Evolutionary conservation across 129 eudicot genomes (phyloP).

Genomic region (Rutidosis leptorrhynchoides): DNA sequence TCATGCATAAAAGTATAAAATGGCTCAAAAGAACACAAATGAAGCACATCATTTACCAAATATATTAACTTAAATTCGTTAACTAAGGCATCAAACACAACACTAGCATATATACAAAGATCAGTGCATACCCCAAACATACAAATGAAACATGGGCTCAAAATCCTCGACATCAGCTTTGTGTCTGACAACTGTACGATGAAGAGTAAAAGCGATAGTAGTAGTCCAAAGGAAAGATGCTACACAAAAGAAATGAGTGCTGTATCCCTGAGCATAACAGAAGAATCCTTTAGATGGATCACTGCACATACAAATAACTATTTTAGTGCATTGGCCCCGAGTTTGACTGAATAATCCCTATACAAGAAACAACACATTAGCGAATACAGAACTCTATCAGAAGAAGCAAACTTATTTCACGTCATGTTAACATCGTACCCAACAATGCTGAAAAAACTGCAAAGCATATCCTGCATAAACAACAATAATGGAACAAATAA

Average conservation of each 20-base stretch:
- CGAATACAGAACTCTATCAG: constrained; percentile 17
- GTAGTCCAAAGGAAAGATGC: constrained; percentile 97
- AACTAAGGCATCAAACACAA: constrained; percentile 8
- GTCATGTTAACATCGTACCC: constrained; percentile 52
- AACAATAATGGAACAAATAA: constrained; percentile 10
- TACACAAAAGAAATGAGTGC: constrained; percentile 92
- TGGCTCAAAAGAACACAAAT: constrained; percentile 16
- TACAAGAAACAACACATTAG: constrained; percentile 21
- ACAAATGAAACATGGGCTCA: constrained; percentile 95
- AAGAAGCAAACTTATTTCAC: constrained; percentile 31
- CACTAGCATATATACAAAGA: background rate
- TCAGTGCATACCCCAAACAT: constrained; percentile 89
- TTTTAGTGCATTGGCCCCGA: constrained; percentile 42
- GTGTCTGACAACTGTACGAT: constrained; percentile 95
- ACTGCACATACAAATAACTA: constrained; percentile 45
- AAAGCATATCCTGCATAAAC: constrained; percentile 87
- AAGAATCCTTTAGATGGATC: constrained; percentile 98
- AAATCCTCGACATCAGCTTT: constrained; percentile 96
- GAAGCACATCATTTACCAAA: constrained; percentile 10
- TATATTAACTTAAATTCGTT: background rate
- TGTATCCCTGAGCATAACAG: constrained; percentile 96
- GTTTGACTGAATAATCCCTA: constrained; percentile 52
- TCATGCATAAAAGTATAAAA: constrained; percentile 9
- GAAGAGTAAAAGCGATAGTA: constrained; percentile 93
- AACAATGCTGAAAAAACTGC: constrained; percentile 92